Evolutionary conservation across 2,329 filamentous ascomycete genomes (phyloP).

Genomic region (Cytospora piceicola): DNA sequence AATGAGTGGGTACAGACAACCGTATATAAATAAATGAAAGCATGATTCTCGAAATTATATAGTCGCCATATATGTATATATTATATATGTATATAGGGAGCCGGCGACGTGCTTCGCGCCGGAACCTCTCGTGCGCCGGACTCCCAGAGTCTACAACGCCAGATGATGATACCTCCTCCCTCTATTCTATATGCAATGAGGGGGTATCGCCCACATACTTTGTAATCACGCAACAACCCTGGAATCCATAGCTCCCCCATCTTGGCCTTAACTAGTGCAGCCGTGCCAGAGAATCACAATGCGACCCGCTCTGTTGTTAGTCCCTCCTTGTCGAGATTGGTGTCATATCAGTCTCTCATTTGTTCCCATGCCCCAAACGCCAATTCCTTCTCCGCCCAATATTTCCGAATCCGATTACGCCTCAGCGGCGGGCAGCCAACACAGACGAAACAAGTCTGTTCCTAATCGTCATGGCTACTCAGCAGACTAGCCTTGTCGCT

Average conservation of each 20-base stretch:
- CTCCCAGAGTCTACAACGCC: neutral
- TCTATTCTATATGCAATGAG: neutral
- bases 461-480: constrained; percentile 24
- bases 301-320: neutral
- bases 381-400: neutral
- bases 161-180: neutral
- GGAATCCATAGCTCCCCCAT: neutral
- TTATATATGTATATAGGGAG: too few relatives aligned
- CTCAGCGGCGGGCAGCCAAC: neutral
- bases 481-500: constrained; percentile 22
- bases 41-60: neutral
- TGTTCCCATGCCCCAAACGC: neutral
- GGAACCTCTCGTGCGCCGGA: neutral
- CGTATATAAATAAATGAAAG: neutral
- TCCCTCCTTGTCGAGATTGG: neutral
- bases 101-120: neutral
- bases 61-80: neutral
- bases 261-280: neutral
- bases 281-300: neutral
- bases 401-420: neutral
- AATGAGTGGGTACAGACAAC: neutral
- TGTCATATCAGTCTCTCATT: neutral
- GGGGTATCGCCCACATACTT: neutral
- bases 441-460: neutral
- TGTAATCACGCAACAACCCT: too few relatives aligned